These are phyloP conservation scores for Collybia nuda DNA, from an alignment of 768 basidiomycete genomes.

Conservation along the genomic window DNA sequence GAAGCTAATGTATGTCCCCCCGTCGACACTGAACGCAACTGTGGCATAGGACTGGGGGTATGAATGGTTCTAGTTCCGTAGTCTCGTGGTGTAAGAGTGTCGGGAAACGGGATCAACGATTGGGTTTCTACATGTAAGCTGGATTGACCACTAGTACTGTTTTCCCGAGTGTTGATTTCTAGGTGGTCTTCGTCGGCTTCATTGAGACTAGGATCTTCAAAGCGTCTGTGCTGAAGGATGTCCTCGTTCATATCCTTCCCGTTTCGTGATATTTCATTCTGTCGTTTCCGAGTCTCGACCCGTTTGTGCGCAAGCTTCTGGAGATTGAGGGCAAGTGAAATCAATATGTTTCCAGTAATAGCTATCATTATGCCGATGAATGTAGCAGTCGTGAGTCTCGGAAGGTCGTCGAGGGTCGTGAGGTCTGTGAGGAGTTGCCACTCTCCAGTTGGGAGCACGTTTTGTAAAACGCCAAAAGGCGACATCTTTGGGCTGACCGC, in stretches of 20 bases:
- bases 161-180: background rate
- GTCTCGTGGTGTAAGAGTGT: conserved; percentile 3
- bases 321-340: conserved; percentile 87
- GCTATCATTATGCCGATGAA: conserved; percentile 82
- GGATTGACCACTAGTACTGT: background rate
- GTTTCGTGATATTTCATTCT: conserved; percentile 1
- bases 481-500: background rate
- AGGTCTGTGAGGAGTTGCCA: conserved; percentile 1
- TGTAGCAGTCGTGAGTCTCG: conserved; percentile 53
- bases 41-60: background rate
- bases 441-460: background rate
- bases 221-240: conserved; percentile 1
- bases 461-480: background rate
- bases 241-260: background rate
- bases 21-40: background rate
- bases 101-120: conserved; percentile 13
- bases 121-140: conserved; percentile 6
- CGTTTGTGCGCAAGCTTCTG: conserved; percentile 90
- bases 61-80: conserved; percentile 11
- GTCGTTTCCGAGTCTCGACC: conserved; percentile 30
- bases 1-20: conserved; percentile 30
- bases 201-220: conserved; percentile 18
- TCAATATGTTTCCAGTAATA: conserved; percentile 82
- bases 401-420: conserved; percentile 37
- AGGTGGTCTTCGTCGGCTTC: conserved; percentile 24